Conservation (phyloP, 176 grass and related monocot species). For the Rhynchospora pubera region DNA sequence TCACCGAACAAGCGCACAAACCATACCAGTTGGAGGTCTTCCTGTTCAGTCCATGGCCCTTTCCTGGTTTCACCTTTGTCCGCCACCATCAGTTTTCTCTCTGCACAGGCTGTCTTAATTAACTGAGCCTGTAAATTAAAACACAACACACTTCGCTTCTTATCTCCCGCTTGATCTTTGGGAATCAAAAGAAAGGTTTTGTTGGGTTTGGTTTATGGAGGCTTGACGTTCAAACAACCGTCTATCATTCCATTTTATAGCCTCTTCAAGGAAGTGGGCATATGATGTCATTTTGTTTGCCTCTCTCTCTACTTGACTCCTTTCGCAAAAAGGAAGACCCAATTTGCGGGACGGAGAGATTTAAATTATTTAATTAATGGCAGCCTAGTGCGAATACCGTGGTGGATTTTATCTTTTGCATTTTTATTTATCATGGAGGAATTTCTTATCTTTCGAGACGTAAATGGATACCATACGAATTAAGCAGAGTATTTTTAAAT, state of each 20-base stretch:
- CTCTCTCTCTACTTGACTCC: background rate
- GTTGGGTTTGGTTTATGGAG: slow-evolving; percentile 1
- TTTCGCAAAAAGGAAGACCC: slow-evolving; percentile 6
- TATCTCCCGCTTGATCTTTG: background rate
- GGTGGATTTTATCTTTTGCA: background rate
- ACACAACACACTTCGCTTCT: background rate
- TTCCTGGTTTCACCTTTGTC: slow-evolving; percentile 31
- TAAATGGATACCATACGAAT: too few species aligned
- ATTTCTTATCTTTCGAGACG: background rate
- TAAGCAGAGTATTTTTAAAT: too few species aligned
- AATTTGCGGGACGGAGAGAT: background rate
- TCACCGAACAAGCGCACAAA: slow-evolving; percentile 99
- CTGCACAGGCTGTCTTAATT: background rate
- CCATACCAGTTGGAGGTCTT: slow-evolving; percentile 99
- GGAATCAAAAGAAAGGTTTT: background rate
- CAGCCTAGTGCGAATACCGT: background rate
- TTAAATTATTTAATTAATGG: slow-evolving; percentile 4
- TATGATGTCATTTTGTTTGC: slow-evolving; percentile 5
- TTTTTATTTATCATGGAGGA: background rate
- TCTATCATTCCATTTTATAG: slow-evolving; percentile 26
- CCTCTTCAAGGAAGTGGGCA: slow-evolving; percentile 1
- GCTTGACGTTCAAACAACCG: slow-evolving; percentile 17
- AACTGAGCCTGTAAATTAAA: slow-evolving; percentile 14
- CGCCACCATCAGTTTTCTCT: background rate
- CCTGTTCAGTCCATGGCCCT: slow-evolving; percentile 91